phyloP scores from a whole-genome alignment of 2,329 filamentous ascomycete species.

The Beauveria rudraprayagi region DNA sequence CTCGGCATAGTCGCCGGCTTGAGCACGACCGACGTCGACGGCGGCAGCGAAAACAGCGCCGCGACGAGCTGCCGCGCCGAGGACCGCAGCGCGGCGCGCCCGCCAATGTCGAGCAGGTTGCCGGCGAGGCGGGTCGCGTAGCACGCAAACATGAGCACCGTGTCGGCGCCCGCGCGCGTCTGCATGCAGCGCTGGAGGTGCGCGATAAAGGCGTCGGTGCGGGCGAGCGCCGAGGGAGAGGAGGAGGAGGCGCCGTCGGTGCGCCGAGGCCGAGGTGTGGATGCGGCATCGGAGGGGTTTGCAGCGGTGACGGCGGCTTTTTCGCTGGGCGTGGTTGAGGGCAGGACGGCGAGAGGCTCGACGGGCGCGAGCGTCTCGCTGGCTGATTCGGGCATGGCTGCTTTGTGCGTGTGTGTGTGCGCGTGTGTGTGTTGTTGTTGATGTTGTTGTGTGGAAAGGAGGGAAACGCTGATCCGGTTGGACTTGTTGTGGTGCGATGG shows the following conservation, averaged over 20 bases:
- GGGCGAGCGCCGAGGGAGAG: constrained; percentile 24
- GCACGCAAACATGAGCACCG: constrained; percentile 58
- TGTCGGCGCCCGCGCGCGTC: constrained; percentile 62
- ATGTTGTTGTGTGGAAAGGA: neutral
- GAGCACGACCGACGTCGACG: constrained; percentile 38
- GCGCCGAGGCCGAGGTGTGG: neutral
- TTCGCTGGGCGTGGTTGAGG: constrained; percentile 12
- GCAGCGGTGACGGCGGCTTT: neutral
- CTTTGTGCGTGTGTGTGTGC: neutral
- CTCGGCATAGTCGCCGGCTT: constrained; percentile 27
- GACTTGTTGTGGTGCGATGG: neutral
- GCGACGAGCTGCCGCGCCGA: constrained; percentile 44
- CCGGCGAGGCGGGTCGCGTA: constrained; percentile 55
- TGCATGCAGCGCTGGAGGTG: constrained; percentile 56
- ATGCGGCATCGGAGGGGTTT: constrained; percentile 3
- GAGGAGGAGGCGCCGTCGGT: neutral
- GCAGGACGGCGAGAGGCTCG: constrained; percentile 12
- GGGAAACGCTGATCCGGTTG: neutral
- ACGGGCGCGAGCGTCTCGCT: neutral
- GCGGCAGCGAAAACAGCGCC: constrained; percentile 43
- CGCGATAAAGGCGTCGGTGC: constrained; percentile 44
- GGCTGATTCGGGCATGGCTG: constrained; percentile 1
- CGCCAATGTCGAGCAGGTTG: constrained; percentile 42
- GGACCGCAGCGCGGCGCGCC: constrained; percentile 48
- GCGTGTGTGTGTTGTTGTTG: neutral